Evolutionary conservation across 2,329 filamentous ascomycete species (phyloP).

Genomic region (Colletotrichum sp.): DNA sequence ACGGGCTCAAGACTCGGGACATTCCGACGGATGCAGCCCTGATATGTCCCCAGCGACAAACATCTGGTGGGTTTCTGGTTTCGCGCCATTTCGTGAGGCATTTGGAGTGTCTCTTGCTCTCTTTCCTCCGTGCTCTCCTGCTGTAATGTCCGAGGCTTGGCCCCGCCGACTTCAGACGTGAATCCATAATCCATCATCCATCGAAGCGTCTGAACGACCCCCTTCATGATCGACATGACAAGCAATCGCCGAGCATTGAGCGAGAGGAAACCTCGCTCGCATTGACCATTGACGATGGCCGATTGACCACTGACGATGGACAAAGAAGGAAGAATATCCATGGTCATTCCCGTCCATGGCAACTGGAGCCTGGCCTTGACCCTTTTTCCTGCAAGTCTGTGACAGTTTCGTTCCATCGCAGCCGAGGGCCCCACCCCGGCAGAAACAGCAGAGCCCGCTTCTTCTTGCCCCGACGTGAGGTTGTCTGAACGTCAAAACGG

Average conservation of each 20-base stretch:
- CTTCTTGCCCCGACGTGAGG: constrained; percentile 9
- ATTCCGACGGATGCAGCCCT: background rate
- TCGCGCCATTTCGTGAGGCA: background rate
- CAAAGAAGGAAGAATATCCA: background rate
- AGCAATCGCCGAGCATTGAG: background rate
- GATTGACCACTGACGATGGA: background rate
- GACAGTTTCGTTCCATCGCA: constrained; percentile 11
- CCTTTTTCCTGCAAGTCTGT: background rate
- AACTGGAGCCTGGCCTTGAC: background rate
- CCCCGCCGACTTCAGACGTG: background rate
- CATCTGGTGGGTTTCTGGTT: background rate
- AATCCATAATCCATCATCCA: background rate
- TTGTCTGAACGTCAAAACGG: constrained; percentile 17
- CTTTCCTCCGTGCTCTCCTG: background rate
- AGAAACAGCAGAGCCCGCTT: constrained; percentile 8
- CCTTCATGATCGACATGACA: background rate
- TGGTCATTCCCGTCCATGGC: background rate
- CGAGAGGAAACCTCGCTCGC: background rate
- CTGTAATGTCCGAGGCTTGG: background rate
- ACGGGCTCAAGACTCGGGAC: background rate
- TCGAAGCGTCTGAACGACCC: background rate
- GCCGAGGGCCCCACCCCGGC: constrained; percentile 9
- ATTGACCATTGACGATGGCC: background rate
- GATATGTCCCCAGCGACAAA: background rate
- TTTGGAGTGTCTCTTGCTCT: background rate